Evolutionary conservation across 345 rosid species (phyloP).

Genomic region (Linum trigynum): DNA sequence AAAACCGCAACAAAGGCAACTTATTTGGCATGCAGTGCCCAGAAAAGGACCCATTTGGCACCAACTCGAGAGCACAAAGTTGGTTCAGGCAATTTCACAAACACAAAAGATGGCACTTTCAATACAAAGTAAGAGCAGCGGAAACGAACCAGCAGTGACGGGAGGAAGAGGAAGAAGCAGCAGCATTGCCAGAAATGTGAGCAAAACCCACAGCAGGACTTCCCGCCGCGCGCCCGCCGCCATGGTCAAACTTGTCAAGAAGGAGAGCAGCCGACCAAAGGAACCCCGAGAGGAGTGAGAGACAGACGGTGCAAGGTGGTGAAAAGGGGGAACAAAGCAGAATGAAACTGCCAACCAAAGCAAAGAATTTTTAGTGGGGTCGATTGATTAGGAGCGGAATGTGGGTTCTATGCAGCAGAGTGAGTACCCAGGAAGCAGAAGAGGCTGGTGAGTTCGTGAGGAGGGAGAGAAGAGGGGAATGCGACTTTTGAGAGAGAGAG

Average conservation of each 20-base stretch:
- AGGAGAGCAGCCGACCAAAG: constrained; percentile 6
- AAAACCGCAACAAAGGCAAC: background rate
- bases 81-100: background rate
- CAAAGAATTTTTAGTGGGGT: background rate
- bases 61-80: background rate
- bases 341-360: background rate
- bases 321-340: background rate
- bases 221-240: constrained; percentile 14
- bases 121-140: constrained; percentile 1
- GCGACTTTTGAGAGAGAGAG: background rate
- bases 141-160: constrained; percentile 40
- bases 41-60: background rate
- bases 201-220: constrained; percentile 32
- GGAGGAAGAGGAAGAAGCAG: constrained; percentile 32
- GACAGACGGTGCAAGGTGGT: background rate
- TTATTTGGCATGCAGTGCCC: background rate
- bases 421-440: background rate
- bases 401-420: background rate
- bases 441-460: background rate
- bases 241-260: constrained; percentile 23
- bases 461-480: background rate
- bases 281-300: constrained; percentile 8
- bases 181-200: constrained; percentile 37
- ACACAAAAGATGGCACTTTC: constrained; percentile 5
- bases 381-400: background rate